phyloP scores from a whole-genome alignment of 495 filamentous ascomycete genomes.

The Podospora appendiculata region DNA sequence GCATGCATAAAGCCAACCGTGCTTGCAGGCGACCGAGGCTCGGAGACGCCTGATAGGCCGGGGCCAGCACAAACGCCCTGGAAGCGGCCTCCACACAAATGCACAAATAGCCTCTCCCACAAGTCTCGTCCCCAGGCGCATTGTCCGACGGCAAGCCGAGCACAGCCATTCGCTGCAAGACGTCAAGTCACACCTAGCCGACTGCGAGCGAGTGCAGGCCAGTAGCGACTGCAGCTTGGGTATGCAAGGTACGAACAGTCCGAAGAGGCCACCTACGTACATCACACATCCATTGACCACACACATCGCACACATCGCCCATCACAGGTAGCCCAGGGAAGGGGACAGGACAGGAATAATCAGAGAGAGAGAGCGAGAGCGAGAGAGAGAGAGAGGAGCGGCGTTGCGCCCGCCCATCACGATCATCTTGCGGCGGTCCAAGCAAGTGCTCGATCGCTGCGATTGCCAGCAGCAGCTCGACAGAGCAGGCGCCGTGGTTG shows the following conservation, averaged over 20 bases:
- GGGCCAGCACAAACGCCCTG: constrained; percentile 14
- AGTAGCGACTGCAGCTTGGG: constrained; percentile 17
- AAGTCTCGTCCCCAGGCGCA: constrained; percentile 11
- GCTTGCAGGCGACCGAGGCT: background rate
- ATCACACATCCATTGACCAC: background rate
- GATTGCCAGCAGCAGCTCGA: too few species aligned
- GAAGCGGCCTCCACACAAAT: constrained; percentile 20
- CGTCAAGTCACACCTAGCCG: constrained; percentile 15
- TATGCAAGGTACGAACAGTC: constrained; percentile 23
- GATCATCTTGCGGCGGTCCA: background rate
- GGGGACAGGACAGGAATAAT: too few species aligned
- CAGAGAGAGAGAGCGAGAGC: too few species aligned
- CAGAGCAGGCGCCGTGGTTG: background rate
- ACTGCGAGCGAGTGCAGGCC: constrained; percentile 4
- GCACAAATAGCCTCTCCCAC: constrained; percentile 15
- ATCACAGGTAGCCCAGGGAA: background rate
- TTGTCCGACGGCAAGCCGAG: constrained; percentile 17
- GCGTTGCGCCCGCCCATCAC: background rate
- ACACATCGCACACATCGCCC: background rate
- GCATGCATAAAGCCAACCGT: constrained; percentile 20
- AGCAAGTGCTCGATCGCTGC: background rate
- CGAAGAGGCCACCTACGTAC: constrained; percentile 21
- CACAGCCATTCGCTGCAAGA: constrained; percentile 26
- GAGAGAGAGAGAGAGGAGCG: too few species aligned
- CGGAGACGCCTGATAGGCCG: constrained; percentile 21